phyloP scores from a whole-genome alignment of 306 rosid species.

The Trifolium pratense region DNA sequence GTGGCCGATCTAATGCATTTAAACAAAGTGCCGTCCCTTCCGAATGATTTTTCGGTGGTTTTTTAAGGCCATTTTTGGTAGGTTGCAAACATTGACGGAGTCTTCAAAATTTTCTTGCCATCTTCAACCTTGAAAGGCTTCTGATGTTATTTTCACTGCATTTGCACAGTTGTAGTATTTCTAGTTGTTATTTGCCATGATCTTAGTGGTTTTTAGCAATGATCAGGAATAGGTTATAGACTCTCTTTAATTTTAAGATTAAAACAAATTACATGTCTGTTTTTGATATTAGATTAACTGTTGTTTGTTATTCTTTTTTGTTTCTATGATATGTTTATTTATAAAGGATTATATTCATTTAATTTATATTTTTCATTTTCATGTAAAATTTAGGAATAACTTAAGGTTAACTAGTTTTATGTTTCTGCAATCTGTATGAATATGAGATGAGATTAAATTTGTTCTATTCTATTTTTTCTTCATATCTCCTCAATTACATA shows the following conservation, averaged over 20 bases:
- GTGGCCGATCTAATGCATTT: slow-evolving; percentile 51
- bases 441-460: too few species aligned
- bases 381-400: not conserved
- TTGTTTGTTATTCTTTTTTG: not conserved
- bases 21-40: slow-evolving; percentile 41
- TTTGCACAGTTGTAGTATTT: slow-evolving; percentile 54
- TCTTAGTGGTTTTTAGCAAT: slow-evolving; percentile 37
- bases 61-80: slow-evolving; percentile 35
- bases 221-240: slow-evolving; percentile 41
- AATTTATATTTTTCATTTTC: not conserved
- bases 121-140: slow-evolving; percentile 39
- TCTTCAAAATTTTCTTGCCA: slow-evolving; percentile 41
- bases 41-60: slow-evolving; percentile 19
- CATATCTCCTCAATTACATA: too few species aligned
- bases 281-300: slow-evolving; percentile 35
- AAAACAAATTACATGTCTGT: slow-evolving; percentile 17
- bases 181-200: slow-evolving; percentile 48
- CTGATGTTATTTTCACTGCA: slow-evolving; percentile 40
- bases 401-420: not conserved
- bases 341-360: not conserved
- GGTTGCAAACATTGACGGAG: slow-evolving; percentile 36
- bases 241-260: not conserved
- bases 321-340: slow-evolving; percentile 31
- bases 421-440: not conserved
- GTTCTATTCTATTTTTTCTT: too few species aligned